phyloP scores from a whole-genome alignment of 441 rosid genomes.

The Syzygium syzygioides region DNA sequence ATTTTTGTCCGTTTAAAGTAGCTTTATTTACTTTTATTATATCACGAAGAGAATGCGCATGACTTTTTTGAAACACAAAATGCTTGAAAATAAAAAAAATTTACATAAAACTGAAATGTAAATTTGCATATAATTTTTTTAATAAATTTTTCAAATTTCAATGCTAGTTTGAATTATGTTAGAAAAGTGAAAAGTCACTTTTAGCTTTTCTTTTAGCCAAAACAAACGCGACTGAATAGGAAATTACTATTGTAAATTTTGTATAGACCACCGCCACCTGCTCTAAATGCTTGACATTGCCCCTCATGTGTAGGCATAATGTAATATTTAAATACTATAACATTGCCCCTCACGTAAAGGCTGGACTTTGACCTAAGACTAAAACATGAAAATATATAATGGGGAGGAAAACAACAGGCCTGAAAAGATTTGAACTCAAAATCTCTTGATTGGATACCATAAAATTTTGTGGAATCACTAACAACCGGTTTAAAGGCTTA shows the following conservation, averaged over 20 bases:
- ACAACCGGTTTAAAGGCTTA: neutral
- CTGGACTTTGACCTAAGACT: neutral
- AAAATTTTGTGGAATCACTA: neutral
- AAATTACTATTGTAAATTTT: neutral
- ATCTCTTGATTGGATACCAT: neutral
- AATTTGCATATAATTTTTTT: neutral
- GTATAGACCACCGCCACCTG: neutral
- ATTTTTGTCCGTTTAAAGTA: neutral
- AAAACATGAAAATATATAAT: neutral
- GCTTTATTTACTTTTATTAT: neutral
- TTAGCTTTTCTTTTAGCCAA: neutral
- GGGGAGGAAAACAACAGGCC: neutral
- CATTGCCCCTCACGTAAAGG: neutral
- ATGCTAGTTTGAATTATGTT: neutral
- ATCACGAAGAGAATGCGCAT: neutral
- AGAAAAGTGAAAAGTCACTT: neutral
- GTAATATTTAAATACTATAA: neutral
- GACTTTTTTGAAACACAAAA: neutral
- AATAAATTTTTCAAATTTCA: neutral
- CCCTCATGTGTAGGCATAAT: neutral
- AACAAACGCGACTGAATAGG: neutral
- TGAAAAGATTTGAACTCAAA: neutral
- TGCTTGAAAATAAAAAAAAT: neutral
- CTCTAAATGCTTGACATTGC: neutral
- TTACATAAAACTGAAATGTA: neutral